Evolutionary conservation across 768 basidiomycete species (phyloP).

Genomic region (Tylopilus felleus): DNA sequence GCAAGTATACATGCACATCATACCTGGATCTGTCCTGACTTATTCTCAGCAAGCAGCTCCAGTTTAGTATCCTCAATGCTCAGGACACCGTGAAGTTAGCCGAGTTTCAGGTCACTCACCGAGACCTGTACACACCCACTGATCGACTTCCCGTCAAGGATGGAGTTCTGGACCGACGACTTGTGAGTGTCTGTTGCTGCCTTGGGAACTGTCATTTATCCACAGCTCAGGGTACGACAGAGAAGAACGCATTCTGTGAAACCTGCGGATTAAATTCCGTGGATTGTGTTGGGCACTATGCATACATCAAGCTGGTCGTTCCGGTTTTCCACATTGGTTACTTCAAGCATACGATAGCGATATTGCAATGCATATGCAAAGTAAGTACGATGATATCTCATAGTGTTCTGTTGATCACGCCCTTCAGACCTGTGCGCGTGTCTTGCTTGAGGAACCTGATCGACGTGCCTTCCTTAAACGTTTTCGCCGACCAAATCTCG

Average conservation of each 20-base stretch:
- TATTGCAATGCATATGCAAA: constrained; percentile 97
- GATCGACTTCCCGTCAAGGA: constrained; percentile 85
- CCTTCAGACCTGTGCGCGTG: constrained; percentile 80
- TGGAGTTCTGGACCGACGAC: constrained; percentile 88
- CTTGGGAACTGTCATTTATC: neutral
- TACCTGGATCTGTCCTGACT: constrained; percentile 3
- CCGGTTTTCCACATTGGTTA: constrained; percentile 99
- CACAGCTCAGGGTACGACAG: constrained; percentile 77
- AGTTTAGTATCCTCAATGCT: constrained; percentile 90
- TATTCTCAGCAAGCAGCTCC: constrained; percentile 78
- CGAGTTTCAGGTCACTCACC: constrained; percentile 93
- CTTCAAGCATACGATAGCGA: constrained; percentile 91
- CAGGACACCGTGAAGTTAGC: constrained; percentile 95
- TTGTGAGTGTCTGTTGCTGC: constrained; percentile 49
- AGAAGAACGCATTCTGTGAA: constrained; percentile 89
- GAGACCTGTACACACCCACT: constrained; percentile 83
- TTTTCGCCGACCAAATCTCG: constrained; percentile 88
- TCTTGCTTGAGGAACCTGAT: constrained; percentile 84
- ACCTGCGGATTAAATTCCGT: constrained; percentile 91
- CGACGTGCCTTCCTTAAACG: constrained; percentile 79
- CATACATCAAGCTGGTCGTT: constrained; percentile 94
- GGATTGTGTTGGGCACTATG: constrained; percentile 97
- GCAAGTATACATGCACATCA: constrained; percentile 37
- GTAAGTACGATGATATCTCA: constrained; percentile 35
- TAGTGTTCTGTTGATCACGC: neutral